Percentiles rank a stretch among this genome's conserved stretches.
Conservation (phyloP, 148 eudicot species). For the Rhododendron griersonianum region DNA sequence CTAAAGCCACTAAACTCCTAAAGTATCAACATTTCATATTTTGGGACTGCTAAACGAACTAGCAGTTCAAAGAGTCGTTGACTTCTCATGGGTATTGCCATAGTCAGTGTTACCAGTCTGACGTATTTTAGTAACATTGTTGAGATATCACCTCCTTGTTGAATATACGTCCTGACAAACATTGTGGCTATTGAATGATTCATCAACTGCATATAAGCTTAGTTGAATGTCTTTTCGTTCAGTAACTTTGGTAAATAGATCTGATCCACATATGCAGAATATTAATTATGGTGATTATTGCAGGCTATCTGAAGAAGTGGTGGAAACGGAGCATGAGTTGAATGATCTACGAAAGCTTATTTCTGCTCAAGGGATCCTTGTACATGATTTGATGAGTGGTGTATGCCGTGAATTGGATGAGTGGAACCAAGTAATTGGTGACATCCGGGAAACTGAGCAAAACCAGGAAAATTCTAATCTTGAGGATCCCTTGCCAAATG, state of each 20-base stretch:
- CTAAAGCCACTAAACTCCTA: neutral
- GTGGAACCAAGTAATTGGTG: conserved; percentile 45
- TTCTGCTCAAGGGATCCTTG: conserved; percentile 77
- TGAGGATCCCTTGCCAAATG: conserved; percentile 36
- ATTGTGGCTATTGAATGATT: neutral
- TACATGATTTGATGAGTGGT: conserved; percentile 81
- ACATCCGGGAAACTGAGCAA: conserved; percentile 37
- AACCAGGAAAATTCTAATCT: conserved; percentile 31
- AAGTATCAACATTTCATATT: neutral
- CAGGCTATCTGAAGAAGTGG: conserved; percentile 92
- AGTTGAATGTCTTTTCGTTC: neutral
- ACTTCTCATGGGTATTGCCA: neutral
- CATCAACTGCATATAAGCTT: neutral
- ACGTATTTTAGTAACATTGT: neutral
- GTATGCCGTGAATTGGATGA: conserved; percentile 63
- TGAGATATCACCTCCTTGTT: neutral
- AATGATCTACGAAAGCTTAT: conserved; percentile 81
- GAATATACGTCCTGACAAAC: neutral
- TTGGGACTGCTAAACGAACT: neutral
- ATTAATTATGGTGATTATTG: conserved; percentile 5
- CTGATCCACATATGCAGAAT: neutral
- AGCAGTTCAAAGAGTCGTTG: neutral
- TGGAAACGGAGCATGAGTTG: conserved; percentile 85
- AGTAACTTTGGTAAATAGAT: neutral
- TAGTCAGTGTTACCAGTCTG: neutral